These are phyloP conservation scores for Cytospora chrysosperma DNA, from an alignment of 2,329 filamentous ascomycete genomes.

Conservation along the genomic window DNA sequence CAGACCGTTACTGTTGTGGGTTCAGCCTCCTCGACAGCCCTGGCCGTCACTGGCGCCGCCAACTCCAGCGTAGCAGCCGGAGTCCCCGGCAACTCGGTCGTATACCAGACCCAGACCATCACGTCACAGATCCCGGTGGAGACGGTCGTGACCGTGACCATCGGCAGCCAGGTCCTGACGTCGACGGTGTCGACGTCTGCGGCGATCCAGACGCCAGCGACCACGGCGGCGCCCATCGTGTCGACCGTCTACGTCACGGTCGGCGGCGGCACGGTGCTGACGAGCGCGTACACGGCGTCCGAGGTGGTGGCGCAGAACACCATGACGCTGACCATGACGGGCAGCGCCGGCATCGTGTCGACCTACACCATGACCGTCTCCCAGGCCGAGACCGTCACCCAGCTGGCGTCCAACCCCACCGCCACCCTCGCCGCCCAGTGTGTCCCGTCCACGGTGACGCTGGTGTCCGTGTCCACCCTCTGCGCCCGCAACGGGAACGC, in stretches of 20 bases:
- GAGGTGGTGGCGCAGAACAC: conserved; percentile 21
- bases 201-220: conserved; percentile 14
- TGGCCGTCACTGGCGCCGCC: background rate
- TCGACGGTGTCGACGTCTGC: conserved; percentile 18
- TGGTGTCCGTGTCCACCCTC: conserved; percentile 21
- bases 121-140: conserved; percentile 19
- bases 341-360: conserved; percentile 15
- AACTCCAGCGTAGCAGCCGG: background rate
- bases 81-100: background rate
- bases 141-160: conserved; percentile 22
- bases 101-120: conserved; percentile 9
- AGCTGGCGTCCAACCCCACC: conserved; percentile 9
- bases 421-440: conserved; percentile 12
- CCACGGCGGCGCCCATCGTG: conserved; percentile 9
- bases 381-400: conserved; percentile 9
- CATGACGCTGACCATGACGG: conserved; percentile 17
- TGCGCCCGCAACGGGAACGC: conserved; percentile 15
- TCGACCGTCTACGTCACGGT: conserved; percentile 22
- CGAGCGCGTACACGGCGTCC: conserved; percentile 19
- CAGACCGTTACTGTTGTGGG: conserved; percentile 2
- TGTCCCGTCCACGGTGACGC: conserved; percentile 19
- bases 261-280: conserved; percentile 6
- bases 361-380: conserved; percentile 22
- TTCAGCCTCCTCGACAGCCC: background rate
- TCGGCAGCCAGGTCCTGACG: conserved; percentile 18